phyloP scores from a whole-genome alignment of 2,329 filamentous ascomycete species.

The Phyllosticta capitalensis region DNA sequence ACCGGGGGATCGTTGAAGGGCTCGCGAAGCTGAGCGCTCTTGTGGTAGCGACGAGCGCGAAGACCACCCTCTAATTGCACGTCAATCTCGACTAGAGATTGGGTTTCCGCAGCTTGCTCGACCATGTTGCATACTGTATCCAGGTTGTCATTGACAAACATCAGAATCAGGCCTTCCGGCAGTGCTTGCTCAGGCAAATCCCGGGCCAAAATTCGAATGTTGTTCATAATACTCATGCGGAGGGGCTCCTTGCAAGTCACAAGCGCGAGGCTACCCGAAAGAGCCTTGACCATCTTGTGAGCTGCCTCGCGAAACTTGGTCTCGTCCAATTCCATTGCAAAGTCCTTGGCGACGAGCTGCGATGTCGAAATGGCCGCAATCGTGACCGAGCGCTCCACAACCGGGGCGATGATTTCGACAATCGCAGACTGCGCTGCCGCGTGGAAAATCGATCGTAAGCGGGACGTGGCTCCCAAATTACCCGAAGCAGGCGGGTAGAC shows the following conservation, averaged over 20 bases:
- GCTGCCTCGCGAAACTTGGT: constrained; percentile 77
- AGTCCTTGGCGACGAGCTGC: constrained; percentile 93
- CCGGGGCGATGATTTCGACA: constrained; percentile 92
- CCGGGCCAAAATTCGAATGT: constrained; percentile 75
- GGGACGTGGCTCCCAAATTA: constrained; percentile 61
- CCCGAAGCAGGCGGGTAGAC: constrained; percentile 60
- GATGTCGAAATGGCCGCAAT: constrained; percentile 95
- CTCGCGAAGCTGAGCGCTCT: constrained; percentile 65
- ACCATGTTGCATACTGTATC: constrained; percentile 89
- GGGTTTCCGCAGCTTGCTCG: constrained; percentile 89
- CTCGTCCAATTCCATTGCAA: constrained; percentile 85
- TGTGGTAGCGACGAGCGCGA: constrained; percentile 66
- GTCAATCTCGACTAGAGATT: constrained; percentile 89
- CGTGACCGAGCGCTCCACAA: constrained; percentile 93
- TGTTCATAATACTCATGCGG: constrained; percentile 93
- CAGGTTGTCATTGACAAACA: constrained; percentile 98
- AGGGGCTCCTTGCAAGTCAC: constrained; percentile 98
- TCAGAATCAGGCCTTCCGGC: constrained; percentile 88
- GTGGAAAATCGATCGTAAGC: constrained; percentile 65
- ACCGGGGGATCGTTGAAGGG: constrained; percentile 74
- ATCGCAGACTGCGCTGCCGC: constrained; percentile 82
- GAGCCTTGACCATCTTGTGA: constrained; percentile 87
- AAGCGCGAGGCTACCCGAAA: constrained; percentile 84
- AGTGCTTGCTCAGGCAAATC: constrained; percentile 59
- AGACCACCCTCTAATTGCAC: constrained; percentile 79